Evolutionary conservation across 352 stramenopile genomes (phyloP).

Genomic region (Phytopythium chamaehyphon): DNA sequence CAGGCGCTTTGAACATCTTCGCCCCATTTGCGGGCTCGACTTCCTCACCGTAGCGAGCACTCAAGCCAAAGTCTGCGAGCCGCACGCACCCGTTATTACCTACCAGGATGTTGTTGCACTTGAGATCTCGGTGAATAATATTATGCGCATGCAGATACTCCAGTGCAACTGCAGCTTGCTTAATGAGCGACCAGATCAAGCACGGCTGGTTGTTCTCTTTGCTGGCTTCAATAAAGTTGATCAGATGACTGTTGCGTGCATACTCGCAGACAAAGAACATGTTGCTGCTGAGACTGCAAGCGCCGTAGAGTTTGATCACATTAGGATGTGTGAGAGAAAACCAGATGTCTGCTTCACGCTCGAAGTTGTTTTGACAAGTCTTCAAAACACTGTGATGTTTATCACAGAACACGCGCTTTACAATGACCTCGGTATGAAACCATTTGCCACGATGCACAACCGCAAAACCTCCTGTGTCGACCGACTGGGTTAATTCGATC

Average conservation of each 20-base stretch:
- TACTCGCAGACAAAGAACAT: conserved; percentile 20
- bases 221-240: background rate
- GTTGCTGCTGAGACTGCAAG: conserved; percentile 16
- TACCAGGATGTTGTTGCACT: conserved; percentile 24
- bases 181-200: conserved; percentile 8
- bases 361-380: conserved; percentile 7
- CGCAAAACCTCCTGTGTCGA: background rate
- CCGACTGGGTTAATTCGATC: background rate
- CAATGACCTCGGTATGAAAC: conserved; percentile 4
- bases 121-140: conserved; percentile 20
- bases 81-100: conserved; percentile 7
- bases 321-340: conserved; percentile 22
- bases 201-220: background rate
- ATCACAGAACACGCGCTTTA: background rate
- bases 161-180: conserved; percentile 17
- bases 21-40: background rate
- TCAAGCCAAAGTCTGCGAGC: conserved; percentile 20
- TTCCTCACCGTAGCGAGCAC: background rate
- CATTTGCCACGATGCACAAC: background rate
- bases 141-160: conserved; percentile 12
- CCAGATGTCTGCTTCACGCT: conserved; percentile 19
- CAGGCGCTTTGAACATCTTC: conserved; percentile 7
- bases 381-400: no score
- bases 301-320: conserved; percentile 22
- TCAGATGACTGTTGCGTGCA: background rate